A percentile compares a stretch with the other conserved stretches of the same genome.
Conservation (phyloP, 129 eudicot species). For the Smallanthus sonchifolius region DNA sequence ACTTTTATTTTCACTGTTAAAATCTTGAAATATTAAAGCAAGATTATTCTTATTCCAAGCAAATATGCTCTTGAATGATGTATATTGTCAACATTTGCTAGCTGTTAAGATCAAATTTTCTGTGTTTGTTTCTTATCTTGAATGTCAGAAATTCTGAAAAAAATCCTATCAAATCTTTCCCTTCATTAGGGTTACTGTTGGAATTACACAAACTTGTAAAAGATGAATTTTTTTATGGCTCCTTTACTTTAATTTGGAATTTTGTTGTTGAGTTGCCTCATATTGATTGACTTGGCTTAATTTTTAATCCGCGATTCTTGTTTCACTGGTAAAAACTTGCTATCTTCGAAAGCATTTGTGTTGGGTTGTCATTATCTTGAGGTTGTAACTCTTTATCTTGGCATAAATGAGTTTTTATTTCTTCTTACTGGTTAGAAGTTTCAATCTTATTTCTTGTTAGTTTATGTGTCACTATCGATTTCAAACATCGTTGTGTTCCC, state of each 20-base stretch:
- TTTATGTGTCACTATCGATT: conserved; percentile 30
- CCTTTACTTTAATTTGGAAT: neutral
- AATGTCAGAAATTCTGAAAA: neutral
- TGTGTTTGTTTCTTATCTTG: conserved; percentile 18
- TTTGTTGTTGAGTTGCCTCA: conserved; percentile 9
- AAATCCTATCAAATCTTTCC: neutral
- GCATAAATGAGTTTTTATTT: conserved; percentile 16
- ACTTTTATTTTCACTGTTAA: conserved; percentile 15
- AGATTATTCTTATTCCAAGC: conserved; percentile 16
- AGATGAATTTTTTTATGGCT: neutral
- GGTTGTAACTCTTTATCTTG: conserved; percentile 20
- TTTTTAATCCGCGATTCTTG: conserved; percentile 21
- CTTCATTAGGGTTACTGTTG: neutral
- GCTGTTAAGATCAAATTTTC: conserved; percentile 15
- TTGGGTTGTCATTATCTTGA: conserved; percentile 24
- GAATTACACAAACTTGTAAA: neutral
- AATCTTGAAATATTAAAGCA: neutral
- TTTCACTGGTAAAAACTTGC: conserved; percentile 35
- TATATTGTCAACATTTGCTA: conserved; percentile 23
- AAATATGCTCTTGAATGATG: conserved; percentile 10
- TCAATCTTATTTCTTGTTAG: conserved; percentile 34
- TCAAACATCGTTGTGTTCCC: conserved; percentile 17
- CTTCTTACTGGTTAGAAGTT: conserved; percentile 34
- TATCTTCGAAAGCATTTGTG: conserved; percentile 28
- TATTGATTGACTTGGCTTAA: conserved; percentile 17